Evolutionary conservation across 1,284 basidiomycete genomes (phyloP), one percentile per base, ranked within the genome.

Genomic region (Albatrellus sp.): DNA sequence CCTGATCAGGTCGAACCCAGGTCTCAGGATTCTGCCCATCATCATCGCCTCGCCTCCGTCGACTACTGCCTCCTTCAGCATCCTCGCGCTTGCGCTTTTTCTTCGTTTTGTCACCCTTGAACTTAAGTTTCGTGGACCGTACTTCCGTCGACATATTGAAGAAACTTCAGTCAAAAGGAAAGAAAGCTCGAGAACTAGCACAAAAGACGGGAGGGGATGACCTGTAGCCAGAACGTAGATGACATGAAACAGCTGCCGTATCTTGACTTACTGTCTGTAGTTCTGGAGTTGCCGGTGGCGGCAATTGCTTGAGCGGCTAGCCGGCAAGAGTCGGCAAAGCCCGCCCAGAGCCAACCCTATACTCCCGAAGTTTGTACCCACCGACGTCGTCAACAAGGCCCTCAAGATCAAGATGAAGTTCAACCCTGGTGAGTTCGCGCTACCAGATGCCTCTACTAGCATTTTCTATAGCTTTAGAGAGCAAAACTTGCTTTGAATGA

Each of bases 101-200:
- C 63, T 77, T 82, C 8, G 68, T 60, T 60, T 88, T 89, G 40
- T 91, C 89, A 10, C 88, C 88, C 59, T 91, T 91, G 65, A 91
- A 91, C 54, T 80, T 87, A 49, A 90, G 74, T 56, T 81, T 86
- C 10, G 73, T 75, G 1, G 81, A 70, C 46, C 77, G 76, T 16
- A 75, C 65, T 57, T 73, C 63, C 12, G 66, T 56, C n/a, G 67
- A 64, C 70, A 73, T 72, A 49, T 49, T 46, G 36, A n/a, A 36
- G 43, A 42, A 33, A 46, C 39, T 14, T 14, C 17, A 29, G 29
- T n/a, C 20, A 40, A 24, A 37, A 39, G 30, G 35, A 14, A n/a
- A 35, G 43, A 31, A n/a, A 37, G 28, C n/a, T 35, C 32, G 14
- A 35, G 42, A 16, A 20, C 20, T 17, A 19, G 24, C n/a, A 11